These are phyloP conservation scores for Russula virescens DNA, from an alignment of 768 basidiomycete species.

Conservation along the genomic window DNA sequence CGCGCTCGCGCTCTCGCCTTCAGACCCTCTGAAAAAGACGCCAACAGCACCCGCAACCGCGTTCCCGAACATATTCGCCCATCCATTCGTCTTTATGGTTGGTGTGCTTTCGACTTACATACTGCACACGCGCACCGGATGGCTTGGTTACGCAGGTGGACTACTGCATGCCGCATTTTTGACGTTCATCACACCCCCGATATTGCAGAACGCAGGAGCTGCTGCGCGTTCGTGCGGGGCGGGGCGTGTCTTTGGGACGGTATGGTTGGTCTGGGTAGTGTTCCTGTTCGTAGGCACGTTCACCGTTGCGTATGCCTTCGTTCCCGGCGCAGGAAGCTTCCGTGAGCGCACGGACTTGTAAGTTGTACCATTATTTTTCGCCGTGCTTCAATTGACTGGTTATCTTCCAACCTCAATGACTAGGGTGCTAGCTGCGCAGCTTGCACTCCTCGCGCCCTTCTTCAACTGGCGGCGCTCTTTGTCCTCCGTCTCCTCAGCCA, in stretches of 20 bases:
- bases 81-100: constrained; percentile 49
- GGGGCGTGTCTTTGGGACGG: constrained; percentile 47
- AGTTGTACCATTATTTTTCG: constrained; percentile 28
- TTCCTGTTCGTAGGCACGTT: constrained; percentile 67
- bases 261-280: constrained; percentile 55
- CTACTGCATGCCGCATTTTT: constrained; percentile 55
- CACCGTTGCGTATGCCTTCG: constrained; percentile 88
- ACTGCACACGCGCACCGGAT: constrained; percentile 57
- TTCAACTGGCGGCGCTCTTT: constrained; percentile 40
- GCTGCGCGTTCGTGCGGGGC: constrained; percentile 32
- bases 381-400: neutral
- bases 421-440: constrained; percentile 52
- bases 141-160: constrained; percentile 68
- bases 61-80: constrained; percentile 30
- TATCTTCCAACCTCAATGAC: too few relatives aligned
- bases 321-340: constrained; percentile 70
- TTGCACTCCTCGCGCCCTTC: constrained; percentile 43
- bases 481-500: neutral
- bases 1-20: constrained; percentile 31
- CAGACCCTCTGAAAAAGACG: neutral
- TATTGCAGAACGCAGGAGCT: constrained; percentile 45
- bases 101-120: constrained; percentile 49
- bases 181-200: constrained; percentile 54
- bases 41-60: neutral
- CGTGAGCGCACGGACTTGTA: constrained; percentile 74